These are phyloP conservation scores for Candida smagusa DNA, from an alignment of 1,139 yeast genomes.

Conservation along the genomic window DNA sequence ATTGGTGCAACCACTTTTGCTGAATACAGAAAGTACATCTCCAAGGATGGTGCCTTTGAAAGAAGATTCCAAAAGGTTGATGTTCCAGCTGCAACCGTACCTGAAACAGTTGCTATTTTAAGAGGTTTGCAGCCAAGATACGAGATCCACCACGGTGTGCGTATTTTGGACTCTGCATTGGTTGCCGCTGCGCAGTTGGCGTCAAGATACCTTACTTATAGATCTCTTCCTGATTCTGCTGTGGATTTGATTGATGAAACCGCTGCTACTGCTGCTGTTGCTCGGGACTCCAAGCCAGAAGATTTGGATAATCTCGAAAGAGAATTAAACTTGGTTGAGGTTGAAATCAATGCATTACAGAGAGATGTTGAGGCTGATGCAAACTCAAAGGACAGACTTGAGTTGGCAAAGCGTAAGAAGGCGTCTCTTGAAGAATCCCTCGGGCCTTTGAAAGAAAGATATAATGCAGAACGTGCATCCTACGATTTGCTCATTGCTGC, in stretches of 20 bases:
- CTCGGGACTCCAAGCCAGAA: slow-evolving; percentile 97
- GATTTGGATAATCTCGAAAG: slow-evolving; percentile 92
- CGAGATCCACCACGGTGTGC: slow-evolving; percentile 97
- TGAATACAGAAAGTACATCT: slow-evolving; percentile 88
- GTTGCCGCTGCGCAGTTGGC: slow-evolving; percentile 96
- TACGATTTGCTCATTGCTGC: slow-evolving; percentile 88
- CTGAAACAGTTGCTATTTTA: slow-evolving; percentile 91
- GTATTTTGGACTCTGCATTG: slow-evolving; percentile 91
- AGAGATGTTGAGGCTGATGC: slow-evolving; percentile 91
- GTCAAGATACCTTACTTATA: slow-evolving; percentile 87
- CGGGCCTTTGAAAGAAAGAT: slow-evolving; percentile 81
- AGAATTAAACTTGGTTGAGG: slow-evolving; percentile 84
- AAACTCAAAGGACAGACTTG: slow-evolving; percentile 81
- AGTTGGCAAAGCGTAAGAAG: slow-evolving; percentile 70
- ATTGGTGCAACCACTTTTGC: slow-evolving; percentile 97
- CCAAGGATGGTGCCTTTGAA: slow-evolving; percentile 98
- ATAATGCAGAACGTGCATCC: slow-evolving; percentile 83
- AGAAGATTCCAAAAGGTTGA: slow-evolving; percentile 97
- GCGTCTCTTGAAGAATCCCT: slow-evolving; percentile 85
- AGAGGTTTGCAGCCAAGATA: slow-evolving; percentile 96
- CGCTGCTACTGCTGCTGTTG: slow-evolving; percentile 97
- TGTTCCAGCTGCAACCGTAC: slow-evolving; percentile 88
- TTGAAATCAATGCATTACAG: slow-evolving; percentile 94
- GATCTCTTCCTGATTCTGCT: slow-evolving; percentile 96
- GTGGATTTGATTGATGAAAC: slow-evolving; percentile 95